Evolutionary conservation across 345 rosid species (phyloP), one percentile per base, ranked within the genome.

Genomic region (Viola odorata): DNA sequence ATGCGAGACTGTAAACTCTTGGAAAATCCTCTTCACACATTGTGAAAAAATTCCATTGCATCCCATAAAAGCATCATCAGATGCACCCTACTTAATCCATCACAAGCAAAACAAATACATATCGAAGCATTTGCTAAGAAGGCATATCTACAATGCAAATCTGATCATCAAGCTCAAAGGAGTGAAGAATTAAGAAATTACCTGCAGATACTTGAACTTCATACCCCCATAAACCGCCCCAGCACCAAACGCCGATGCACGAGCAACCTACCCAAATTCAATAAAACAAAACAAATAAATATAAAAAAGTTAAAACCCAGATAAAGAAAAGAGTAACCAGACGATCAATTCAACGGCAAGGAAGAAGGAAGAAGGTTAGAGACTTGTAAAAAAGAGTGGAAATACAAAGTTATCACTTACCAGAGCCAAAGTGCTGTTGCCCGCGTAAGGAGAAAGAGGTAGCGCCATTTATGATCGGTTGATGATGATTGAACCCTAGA

Each of bases 391-490:
- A 45, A 6, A 37, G 13, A 11, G n/a, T 41, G 38, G 50, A 23
- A 23, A 23, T 23, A 23, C 1, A 23, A 23, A 23, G 32, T 23
- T 23, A 12, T 7, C 3, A 62, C 44, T 36, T 81, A 85, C 91
- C 78, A 85, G 78, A 53, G 97, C 91, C 11, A 87, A 90, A 53
- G 97, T 73, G 84, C 95, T 87, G 66, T 82, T 81, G 69, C 97
- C 95, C 63, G 95, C 85, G 84, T 85, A 90, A 41, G 86, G 95
- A 49, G 90, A 88, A 50, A 90, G 91, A 67, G 88, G 91, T 14
- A 57, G 51, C 41, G 69, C 14, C 69, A 66, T 66, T 57, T 23
- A 0, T 17, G 48, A 62, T 51, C 17, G 47, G 23, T 10, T 37
- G 11, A 51, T 14, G 55, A 61, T 61, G 55, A 61, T 61, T 13